phyloP scores from a whole-genome alignment of 306 rosid species.

The Ziziphus jujuba region DNA sequence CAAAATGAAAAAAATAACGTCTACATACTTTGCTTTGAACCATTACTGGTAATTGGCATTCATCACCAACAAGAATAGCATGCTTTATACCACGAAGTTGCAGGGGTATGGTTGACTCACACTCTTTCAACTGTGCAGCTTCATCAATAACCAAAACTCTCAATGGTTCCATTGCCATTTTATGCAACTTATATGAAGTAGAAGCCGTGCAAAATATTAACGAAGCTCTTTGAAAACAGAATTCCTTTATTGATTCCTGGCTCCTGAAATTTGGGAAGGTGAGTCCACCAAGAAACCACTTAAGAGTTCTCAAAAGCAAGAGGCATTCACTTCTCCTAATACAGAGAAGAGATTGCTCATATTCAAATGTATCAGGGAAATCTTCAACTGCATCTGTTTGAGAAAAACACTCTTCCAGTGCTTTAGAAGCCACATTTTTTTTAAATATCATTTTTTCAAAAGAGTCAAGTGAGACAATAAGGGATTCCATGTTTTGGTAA shows the following conservation, averaged over 20 bases:
- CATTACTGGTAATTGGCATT: conserved; percentile 68
- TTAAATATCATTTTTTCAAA: conserved; percentile 40
- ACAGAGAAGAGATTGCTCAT: conserved; percentile 17
- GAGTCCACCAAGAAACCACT: conserved; percentile 43
- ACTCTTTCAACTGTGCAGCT: conserved; percentile 80
- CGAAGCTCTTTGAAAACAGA: conserved; percentile 61
- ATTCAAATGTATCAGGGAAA: conserved; percentile 12
- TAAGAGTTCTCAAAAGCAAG: conserved; percentile 38
- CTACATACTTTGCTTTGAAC: conserved; percentile 58
- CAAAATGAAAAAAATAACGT: background rate
- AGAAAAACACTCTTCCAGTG: conserved; percentile 46
- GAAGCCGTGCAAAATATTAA: conserved; percentile 71
- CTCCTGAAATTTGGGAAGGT: conserved; percentile 35
- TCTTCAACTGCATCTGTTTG: conserved; percentile 3
- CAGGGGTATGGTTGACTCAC: conserved; percentile 69
- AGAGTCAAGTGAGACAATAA: conserved; percentile 32
- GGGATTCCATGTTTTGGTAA: conserved; percentile 31
- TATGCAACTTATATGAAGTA: conserved; percentile 55
- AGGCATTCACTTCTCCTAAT: conserved; percentile 46
- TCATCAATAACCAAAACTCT: conserved; percentile 66
- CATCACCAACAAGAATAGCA: conserved; percentile 80
- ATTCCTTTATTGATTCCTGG: conserved; percentile 26
- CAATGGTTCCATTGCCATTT: conserved; percentile 41
- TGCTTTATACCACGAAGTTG: conserved; percentile 53
- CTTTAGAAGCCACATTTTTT: conserved; percentile 31